Evolutionary conservation across 495 filamentous ascomycete species (phyloP).

Genomic region (Aspergillus olivimuriae): DNA sequence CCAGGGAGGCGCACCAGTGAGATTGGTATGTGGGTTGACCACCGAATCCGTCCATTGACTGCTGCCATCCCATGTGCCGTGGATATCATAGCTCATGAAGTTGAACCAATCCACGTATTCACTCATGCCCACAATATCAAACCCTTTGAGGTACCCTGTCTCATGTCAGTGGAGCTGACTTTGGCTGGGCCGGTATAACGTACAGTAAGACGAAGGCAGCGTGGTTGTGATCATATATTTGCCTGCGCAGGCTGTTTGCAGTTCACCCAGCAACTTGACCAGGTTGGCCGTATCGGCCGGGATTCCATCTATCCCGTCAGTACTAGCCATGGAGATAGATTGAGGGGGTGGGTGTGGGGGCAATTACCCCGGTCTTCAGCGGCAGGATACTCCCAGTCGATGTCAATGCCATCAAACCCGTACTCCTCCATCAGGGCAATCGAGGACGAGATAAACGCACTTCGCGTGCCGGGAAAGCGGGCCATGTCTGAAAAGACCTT

Average conservation of each 20-base stretch:
- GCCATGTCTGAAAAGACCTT: slow-evolving; percentile 8
- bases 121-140: background rate
- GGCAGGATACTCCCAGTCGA: slow-evolving; percentile 40
- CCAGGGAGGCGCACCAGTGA: background rate
- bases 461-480: slow-evolving; percentile 7
- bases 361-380: slow-evolving; percentile 37
- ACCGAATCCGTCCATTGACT: background rate
- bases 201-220: background rate
- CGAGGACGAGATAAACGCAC: slow-evolving; percentile 31
- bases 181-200: background rate
- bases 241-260: slow-evolving; percentile 7
- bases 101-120: background rate
- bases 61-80: background rate
- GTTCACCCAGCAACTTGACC: slow-evolving; percentile 26
- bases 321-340: background rate
- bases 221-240: background rate
- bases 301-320: slow-evolving; percentile 13
- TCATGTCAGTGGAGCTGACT: background rate
- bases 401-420: slow-evolving; percentile 46
- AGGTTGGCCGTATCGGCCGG: slow-evolving; percentile 38
- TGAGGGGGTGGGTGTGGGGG: too few species aligned
- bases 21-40: slow-evolving; percentile 2
- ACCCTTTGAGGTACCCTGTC: background rate
- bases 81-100: background rate
- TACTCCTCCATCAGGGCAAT: slow-evolving; percentile 33